Conservation (phyloP, 306 rosid species). For the Hylodesmum podocarpum region DNA sequence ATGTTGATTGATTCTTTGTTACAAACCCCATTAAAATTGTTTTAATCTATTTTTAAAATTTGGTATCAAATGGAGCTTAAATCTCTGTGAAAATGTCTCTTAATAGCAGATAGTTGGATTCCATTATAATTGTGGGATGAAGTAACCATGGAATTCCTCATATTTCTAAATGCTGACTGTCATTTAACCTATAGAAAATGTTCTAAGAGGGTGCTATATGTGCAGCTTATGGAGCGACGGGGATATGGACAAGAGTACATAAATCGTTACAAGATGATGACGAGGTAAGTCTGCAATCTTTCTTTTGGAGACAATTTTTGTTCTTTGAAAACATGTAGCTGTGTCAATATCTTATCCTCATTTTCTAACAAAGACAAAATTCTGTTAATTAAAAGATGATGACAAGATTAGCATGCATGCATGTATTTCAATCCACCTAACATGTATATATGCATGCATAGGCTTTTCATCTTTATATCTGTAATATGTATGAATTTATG, state of each 20-base stretch:
- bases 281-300: conserved; percentile 49
- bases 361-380: background rate
- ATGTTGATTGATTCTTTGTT: background rate
- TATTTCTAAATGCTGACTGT: background rate
- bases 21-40: background rate
- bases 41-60: background rate
- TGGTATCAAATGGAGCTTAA: background rate
- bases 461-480: background rate
- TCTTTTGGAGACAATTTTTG: background rate
- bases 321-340: background rate
- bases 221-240: conserved; percentile 90
- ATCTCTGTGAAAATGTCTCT: background rate
- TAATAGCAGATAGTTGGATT: conserved; percentile 15
- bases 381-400: background rate
- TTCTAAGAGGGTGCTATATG: conserved; percentile 28
- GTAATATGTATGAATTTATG: background rate
- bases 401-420: background rate
- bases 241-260: conserved; percentile 92
- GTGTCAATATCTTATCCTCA: background rate
- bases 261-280: conserved; percentile 92
- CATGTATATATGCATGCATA: background rate
- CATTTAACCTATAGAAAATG: conserved; percentile 26
- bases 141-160: background rate
- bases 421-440: background rate
- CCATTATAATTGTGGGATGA: conserved; percentile 8